Evolutionary conservation across 257 asterid genomes (phyloP).

Genomic region (Nicotiana knightiana): DNA sequence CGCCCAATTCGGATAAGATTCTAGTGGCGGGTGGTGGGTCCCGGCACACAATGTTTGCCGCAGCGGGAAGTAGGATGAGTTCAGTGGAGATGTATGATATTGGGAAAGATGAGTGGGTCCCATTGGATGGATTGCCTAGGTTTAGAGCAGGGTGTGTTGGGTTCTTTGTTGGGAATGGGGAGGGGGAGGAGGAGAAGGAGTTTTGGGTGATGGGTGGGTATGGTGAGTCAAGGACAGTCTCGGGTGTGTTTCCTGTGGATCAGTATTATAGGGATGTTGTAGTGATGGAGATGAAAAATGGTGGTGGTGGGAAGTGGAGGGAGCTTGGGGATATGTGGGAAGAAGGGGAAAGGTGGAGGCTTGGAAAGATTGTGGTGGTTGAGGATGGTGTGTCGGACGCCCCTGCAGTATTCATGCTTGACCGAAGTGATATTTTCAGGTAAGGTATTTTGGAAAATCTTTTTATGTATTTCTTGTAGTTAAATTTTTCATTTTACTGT

Average conservation of each 20-base stretch:
- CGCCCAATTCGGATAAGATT: constrained; percentile 48
- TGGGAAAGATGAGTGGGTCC: constrained; percentile 74
- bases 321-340: constrained; percentile 97
- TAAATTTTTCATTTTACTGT: background rate
- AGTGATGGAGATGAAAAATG: constrained; percentile 74
- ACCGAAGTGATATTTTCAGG: constrained; percentile 67
- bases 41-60: constrained; percentile 82
- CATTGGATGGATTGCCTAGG: constrained; percentile 85
- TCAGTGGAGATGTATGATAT: constrained; percentile 94
- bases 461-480: background rate
- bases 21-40: constrained; percentile 96
- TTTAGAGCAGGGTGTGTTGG: constrained; percentile 94
- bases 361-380: constrained; percentile 72
- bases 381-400: constrained; percentile 34
- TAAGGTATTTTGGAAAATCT: constrained; percentile 12
- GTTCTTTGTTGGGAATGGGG: constrained; percentile 47
- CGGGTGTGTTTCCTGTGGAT: constrained; percentile 86
- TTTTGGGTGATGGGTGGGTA: constrained; percentile 99
- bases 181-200: constrained; percentile 41
- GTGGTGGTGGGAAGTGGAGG: constrained; percentile 60
- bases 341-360: constrained; percentile 73
- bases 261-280: constrained; percentile 76
- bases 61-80: constrained; percentile 86
- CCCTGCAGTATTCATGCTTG: constrained; percentile 78
- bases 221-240: constrained; percentile 75